Conservation (phyloP, 1,284 basidiomycete genomes). For the Sanghuangporus sanghuang region DNA sequence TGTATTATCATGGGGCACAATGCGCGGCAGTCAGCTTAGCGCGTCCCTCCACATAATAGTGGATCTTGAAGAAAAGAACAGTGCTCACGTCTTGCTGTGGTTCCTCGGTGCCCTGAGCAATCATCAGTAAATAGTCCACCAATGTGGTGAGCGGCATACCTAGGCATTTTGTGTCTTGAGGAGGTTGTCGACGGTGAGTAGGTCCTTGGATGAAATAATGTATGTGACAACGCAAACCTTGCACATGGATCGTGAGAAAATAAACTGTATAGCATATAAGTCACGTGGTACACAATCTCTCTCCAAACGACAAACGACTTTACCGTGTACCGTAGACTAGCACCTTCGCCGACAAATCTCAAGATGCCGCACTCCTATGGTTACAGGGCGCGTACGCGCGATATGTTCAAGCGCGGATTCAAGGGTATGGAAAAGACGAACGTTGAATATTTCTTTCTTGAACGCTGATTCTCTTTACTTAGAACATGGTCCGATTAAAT, state of each 20-base stretch:
- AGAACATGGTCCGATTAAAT: constrained; percentile 89
- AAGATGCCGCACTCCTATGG: constrained; percentile 99
- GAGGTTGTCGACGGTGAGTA: constrained; percentile 30
- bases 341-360: constrained; percentile 41
- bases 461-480: constrained; percentile 10
- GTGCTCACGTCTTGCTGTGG: constrained; percentile 84
- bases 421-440: constrained; percentile 58
- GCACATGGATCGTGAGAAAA: constrained; percentile 2
- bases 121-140: constrained; percentile 32
- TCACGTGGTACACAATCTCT: not conserved
- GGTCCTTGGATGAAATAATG: not conserved
- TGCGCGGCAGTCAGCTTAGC: constrained; percentile 62
- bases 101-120: constrained; percentile 76
- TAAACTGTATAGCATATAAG: not conserved
- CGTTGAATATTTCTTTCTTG: constrained; percentile 12
- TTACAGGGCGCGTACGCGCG: constrained; percentile 99
- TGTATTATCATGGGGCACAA: constrained; percentile 46
- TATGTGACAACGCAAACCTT: not conserved
- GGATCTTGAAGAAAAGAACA: constrained; percentile 56
- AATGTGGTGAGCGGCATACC: constrained; percentile 41
- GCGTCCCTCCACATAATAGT: constrained; percentile 56
- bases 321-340: constrained; percentile 31
- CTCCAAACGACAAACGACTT: not conserved
- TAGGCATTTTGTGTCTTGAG: constrained; percentile 58
- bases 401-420: constrained; percentile 99